Evolutionary conservation across 768 basidiomycete species (phyloP).

Genomic region (Zangia roseola): DNA sequence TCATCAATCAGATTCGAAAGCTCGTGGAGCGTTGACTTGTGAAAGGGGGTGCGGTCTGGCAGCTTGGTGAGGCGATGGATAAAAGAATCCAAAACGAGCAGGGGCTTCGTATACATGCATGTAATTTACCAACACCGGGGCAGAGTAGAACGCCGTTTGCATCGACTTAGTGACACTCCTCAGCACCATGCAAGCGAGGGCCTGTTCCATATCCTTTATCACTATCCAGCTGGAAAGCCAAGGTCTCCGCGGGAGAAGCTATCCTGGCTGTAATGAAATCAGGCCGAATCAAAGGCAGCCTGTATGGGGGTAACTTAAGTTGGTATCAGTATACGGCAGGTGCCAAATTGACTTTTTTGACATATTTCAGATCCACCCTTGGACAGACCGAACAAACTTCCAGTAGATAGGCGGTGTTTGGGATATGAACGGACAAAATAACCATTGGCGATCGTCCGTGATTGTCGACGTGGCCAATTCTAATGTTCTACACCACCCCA

Average conservation of each 20-base stretch:
- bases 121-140: background rate
- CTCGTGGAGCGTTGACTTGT: background rate
- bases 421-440: background rate
- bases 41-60: background rate
- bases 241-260: constrained; percentile 14
- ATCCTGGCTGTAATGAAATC: constrained; percentile 5
- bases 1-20: background rate
- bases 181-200: background rate
- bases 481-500: background rate
- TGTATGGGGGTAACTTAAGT: background rate
- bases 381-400: background rate
- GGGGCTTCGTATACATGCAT: background rate
- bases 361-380: constrained; percentile 1
- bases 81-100: background rate
- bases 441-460: background rate
- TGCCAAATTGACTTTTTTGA: background rate
- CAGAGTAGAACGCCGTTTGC: background rate
- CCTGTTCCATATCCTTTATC: background rate
- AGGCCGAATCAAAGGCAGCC: background rate
- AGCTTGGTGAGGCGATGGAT: background rate
- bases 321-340: constrained; percentile 2
- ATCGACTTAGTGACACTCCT: background rate
- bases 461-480: background rate
- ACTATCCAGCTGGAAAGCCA: background rate
- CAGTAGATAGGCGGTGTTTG: constrained; percentile 9